Evolutionary conservation across 371 early-diverging fungal genomes (phyloP).

Genomic region (Paraphysoderma sedebokerense): DNA sequence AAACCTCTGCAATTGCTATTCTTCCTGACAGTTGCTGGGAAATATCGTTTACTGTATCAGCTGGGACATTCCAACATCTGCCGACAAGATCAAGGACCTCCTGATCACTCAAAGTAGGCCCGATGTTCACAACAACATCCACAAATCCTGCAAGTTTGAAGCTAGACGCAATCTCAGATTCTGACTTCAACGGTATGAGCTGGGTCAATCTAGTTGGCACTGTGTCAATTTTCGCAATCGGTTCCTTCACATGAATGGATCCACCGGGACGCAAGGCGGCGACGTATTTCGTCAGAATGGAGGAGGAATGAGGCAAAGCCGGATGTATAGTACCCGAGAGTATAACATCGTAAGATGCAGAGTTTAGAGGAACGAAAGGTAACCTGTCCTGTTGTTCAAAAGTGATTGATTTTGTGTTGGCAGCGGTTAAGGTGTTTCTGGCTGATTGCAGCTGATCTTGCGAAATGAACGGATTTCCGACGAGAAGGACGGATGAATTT

Average conservation of each 20-base stretch:
- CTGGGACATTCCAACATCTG: slow-evolving; percentile 12
- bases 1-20: neutral
- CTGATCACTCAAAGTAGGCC: slow-evolving; percentile 16
- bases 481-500: slow-evolving; percentile 17
- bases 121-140: slow-evolving; percentile 15
- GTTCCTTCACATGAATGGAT: slow-evolving; percentile 29
- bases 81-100: slow-evolving; percentile 16
- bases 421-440: slow-evolving; percentile 14
- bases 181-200: neutral
- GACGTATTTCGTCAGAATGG: slow-evolving; percentile 24
- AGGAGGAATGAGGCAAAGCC: slow-evolving; percentile 27
- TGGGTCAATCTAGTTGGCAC: slow-evolving; percentile 15
- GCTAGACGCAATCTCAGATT: slow-evolving; percentile 23
- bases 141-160: slow-evolving; percentile 50
- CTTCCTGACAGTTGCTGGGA: slow-evolving; percentile 7
- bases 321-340: slow-evolving; percentile 32
- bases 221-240: slow-evolving; percentile 12
- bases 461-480: slow-evolving; percentile 30
- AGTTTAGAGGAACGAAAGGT: slow-evolving; percentile 7
- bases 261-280: slow-evolving; percentile 35
- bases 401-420: slow-evolving; percentile 21
- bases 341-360: slow-evolving; percentile 27
- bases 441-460: slow-evolving; percentile 16
- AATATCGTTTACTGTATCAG: slow-evolving; percentile 11
- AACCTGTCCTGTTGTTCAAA: slow-evolving; percentile 57